These are phyloP conservation scores for Camillea tinctor DNA, from an alignment of 2,329 filamentous ascomycete species.

Conservation along the genomic window DNA sequence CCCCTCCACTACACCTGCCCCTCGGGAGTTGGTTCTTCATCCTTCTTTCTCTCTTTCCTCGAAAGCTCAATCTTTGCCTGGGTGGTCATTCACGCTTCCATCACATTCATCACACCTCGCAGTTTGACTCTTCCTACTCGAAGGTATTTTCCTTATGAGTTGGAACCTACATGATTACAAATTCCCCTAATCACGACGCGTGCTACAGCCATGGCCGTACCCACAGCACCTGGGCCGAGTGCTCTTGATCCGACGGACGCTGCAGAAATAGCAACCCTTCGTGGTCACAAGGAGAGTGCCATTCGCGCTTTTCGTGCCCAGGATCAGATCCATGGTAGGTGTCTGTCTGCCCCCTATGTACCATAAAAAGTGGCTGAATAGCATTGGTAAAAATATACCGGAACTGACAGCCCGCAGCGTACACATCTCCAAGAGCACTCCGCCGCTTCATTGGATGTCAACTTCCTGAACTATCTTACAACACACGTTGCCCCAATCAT, in stretches of 20 bases:
- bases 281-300: neutral
- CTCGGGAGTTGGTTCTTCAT: neutral
- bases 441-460: constrained; percentile 23
- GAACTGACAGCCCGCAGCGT: constrained; percentile 18
- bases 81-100: neutral
- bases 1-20: neutral
- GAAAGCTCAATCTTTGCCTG: neutral
- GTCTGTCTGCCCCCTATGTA: neutral
- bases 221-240: neutral
- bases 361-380: neutral
- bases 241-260: neutral
- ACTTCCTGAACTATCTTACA: constrained; percentile 18
- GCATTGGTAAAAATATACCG: neutral
- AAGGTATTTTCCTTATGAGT: neutral
- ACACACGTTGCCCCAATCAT: constrained; percentile 22
- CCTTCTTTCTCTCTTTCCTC: neutral
- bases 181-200: neutral
- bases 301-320: neutral
- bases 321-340: neutral
- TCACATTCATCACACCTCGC: neutral
- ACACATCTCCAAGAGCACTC: constrained; percentile 30
- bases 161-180: neutral
- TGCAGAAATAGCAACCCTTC: neutral
- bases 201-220: neutral
- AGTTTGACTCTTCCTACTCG: neutral